These are phyloP conservation scores for Hibiscus trionum DNA, from an alignment of 345 rosid genomes.

Conservation along the genomic window DNA sequence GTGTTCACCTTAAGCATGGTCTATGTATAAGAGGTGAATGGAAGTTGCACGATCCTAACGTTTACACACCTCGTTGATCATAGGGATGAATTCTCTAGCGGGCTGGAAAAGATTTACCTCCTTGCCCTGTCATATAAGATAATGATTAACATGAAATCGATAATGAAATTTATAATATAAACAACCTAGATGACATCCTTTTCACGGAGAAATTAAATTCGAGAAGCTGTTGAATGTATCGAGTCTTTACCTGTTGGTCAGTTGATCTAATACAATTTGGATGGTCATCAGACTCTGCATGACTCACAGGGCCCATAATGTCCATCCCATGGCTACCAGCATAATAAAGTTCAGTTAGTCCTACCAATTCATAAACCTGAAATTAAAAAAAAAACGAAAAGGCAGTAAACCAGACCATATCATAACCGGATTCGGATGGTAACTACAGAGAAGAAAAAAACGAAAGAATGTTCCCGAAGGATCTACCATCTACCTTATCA, in stretches of 20 bases:
- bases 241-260: slow-evolving; percentile 48
- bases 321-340: slow-evolving; percentile 99
- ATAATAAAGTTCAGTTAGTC: slow-evolving; percentile 85
- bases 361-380: slow-evolving; percentile 81
- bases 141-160: slow-evolving; percentile 1
- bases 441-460: neutral
- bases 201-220: neutral
- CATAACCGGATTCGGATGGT: neutral
- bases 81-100: slow-evolving; percentile 71
- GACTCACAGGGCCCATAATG: slow-evolving; percentile 59
- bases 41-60: neutral
- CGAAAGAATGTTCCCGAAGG: neutral
- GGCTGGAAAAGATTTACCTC: slow-evolving; percentile 85
- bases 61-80: slow-evolving; percentile 57
- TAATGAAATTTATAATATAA: neutral
- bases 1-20: neutral
- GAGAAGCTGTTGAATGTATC: neutral
- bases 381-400: neutral
- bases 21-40: neutral
- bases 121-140: slow-evolving; percentile 46
- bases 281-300: slow-evolving; percentile 34
- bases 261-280: slow-evolving; percentile 49
- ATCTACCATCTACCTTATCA: slow-evolving; percentile 47
- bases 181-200: neutral
- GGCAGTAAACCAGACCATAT: slow-evolving; percentile 3